phyloP scores from a whole-genome alignment of 192 early-diverging fungal species.

The Linnemannia exigua region DNA sequence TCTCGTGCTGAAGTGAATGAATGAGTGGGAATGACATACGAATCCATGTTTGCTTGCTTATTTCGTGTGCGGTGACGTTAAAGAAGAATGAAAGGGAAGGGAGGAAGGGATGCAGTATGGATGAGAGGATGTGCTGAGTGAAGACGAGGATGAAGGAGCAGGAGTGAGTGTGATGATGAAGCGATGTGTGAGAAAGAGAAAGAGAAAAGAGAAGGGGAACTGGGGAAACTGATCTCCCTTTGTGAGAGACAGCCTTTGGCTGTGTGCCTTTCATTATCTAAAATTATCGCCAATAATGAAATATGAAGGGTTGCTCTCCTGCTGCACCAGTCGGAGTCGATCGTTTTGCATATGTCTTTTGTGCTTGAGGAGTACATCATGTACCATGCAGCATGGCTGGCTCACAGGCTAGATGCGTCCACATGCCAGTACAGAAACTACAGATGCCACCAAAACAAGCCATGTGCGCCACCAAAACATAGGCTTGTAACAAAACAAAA shows the following conservation, averaged over 20 bases:
- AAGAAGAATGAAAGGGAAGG: neutral
- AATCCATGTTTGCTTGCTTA: slow-evolving; percentile 17
- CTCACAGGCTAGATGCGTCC: neutral
- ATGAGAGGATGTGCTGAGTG: neutral
- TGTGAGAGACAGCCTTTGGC: neutral
- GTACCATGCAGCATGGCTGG: neutral
- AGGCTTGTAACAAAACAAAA: neutral
- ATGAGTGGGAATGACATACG: slow-evolving; percentile 8
- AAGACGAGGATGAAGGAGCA: neutral
- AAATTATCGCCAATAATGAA: neutral
- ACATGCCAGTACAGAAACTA: no score
- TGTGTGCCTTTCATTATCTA: neutral
- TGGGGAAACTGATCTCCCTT: neutral
- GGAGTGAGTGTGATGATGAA: neutral
- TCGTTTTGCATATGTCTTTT: neutral
- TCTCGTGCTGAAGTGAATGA: neutral
- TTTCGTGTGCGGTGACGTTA: neutral
- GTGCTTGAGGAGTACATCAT: no score
- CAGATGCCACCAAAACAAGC: neutral
- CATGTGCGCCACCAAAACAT: neutral
- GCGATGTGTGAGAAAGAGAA: neutral
- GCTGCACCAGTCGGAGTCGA: neutral
- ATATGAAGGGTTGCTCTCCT: neutral
- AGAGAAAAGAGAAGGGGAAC: neutral
- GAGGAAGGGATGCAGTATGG: neutral